phyloP scores from a whole-genome alignment of 768 basidiomycete species.

The Leccinum olivaceopallidum region DNA sequence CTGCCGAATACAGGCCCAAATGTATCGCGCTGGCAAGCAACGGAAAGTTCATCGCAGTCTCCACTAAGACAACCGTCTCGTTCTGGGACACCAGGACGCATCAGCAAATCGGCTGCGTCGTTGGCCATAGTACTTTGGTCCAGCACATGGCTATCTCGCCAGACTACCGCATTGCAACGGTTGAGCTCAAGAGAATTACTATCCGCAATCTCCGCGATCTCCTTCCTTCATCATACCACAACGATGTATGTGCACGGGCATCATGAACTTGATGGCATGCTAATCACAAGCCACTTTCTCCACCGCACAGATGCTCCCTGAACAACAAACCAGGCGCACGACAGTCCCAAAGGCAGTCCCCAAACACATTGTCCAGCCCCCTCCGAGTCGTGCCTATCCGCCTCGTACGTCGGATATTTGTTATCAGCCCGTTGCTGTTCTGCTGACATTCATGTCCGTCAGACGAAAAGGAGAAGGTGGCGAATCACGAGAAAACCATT shows the following conservation, averaged over 20 bases:
- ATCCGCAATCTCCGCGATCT: conserved; percentile 3
- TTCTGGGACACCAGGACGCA: background rate
- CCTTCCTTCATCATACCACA: conserved; percentile 6
- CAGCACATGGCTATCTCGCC: background rate
- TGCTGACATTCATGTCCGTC: background rate
- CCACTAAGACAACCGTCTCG: background rate
- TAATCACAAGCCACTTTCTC: background rate
- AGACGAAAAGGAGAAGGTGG: background rate
- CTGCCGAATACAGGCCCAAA: background rate
- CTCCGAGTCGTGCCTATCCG: background rate
- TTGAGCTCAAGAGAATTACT: conserved; percentile 2
- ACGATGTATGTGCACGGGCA: background rate
- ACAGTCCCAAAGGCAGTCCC: background rate
- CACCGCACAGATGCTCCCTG: background rate
- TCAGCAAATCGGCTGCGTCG: background rate
- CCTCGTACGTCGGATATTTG: background rate
- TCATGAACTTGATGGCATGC: background rate
- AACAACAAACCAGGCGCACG: background rate
- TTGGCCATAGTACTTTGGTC: background rate
- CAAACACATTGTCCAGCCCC: background rate
- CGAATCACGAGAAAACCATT: background rate
- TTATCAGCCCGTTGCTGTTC: background rate
- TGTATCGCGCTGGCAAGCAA: background rate
- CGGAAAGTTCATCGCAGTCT: background rate
- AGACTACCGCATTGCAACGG: conserved; percentile 2